A percentile compares a stretch with the other conserved stretches of the same genome.
These are phyloP conservation scores for Populus alba DNA, from an alignment of 345 rosid genomes.

Conservation along the genomic window DNA sequence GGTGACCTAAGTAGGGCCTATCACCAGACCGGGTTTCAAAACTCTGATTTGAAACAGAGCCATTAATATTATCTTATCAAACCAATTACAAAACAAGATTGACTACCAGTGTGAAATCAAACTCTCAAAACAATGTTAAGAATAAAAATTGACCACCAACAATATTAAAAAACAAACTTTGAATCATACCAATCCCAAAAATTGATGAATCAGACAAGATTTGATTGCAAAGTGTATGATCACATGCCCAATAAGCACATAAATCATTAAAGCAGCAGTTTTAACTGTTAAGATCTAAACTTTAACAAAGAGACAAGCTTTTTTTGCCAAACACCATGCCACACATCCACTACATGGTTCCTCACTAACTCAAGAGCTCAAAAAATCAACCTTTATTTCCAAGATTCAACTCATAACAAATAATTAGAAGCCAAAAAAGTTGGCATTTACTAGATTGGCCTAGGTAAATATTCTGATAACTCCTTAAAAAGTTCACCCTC, in stretches of 20 bases:
- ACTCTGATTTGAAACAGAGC: too few relatives aligned
- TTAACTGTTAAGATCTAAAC: neutral
- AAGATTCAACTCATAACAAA: too few relatives aligned
- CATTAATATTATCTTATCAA: too few relatives aligned
- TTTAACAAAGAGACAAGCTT: neutral
- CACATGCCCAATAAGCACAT: neutral
- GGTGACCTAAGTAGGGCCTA: too few relatives aligned
- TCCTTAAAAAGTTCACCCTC: neutral
- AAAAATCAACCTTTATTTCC: neutral
- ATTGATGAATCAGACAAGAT: neutral
- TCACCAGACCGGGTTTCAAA: too few relatives aligned
- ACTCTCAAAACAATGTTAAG: neutral
- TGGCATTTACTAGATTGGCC: neutral
- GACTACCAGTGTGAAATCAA: neutral
- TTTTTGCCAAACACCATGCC: neutral
- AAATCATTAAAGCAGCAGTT: neutral
- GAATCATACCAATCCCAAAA: neutral
- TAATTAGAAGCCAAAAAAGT: too few relatives aligned
- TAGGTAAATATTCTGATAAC: neutral
- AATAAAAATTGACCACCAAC: neutral
- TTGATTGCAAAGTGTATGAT: neutral
- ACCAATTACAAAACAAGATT: too few relatives aligned
- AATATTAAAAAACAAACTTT: neutral
- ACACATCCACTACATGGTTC: neutral
- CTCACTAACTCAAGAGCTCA: neutral